Evolutionary conservation across 2,329 filamentous ascomycete genomes (phyloP).

Genomic region (Epichloe hybrida): DNA sequence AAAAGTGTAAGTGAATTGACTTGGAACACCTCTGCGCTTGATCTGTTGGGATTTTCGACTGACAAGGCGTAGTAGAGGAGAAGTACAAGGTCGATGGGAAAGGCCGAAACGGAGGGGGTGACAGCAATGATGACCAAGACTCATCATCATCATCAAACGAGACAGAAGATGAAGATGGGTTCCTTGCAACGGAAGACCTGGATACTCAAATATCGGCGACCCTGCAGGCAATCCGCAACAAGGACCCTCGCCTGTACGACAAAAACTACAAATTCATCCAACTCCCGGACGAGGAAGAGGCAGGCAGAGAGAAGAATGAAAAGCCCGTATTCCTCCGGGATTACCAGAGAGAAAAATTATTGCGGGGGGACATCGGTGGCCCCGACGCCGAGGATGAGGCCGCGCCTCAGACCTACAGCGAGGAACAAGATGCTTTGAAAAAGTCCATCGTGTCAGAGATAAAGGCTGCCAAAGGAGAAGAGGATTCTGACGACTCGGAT

Average conservation of each 20-base stretch:
- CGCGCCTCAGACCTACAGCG: conserved; percentile 57
- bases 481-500: conserved; percentile 36
- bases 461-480: conserved; percentile 43
- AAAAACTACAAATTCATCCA: conserved; percentile 65
- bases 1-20: conserved; percentile 39
- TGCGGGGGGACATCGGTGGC: conserved; percentile 53
- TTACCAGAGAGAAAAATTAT: conserved; percentile 83
- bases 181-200: conserved; percentile 70
- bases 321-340: conserved; percentile 79
- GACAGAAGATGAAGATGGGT: conserved; percentile 80
- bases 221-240: conserved; percentile 72
- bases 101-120: conserved; percentile 11
- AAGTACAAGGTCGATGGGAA: conserved; percentile 49
- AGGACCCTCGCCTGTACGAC: conserved; percentile 87
- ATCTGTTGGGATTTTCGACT: not conserved
- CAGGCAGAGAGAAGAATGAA: conserved; percentile 46
- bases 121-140: conserved; percentile 26
- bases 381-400: conserved; percentile 46
- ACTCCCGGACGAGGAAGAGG: conserved; percentile 38
- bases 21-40: not conserved
- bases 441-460: conserved; percentile 67
- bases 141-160: conserved; percentile 58
- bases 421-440: conserved; percentile 80
- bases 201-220: conserved; percentile 82
- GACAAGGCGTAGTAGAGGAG: conserved; percentile 56